Base-by-base conservation (phyloP, 805 yeast species). In the Candida wancherniae region DNA sequence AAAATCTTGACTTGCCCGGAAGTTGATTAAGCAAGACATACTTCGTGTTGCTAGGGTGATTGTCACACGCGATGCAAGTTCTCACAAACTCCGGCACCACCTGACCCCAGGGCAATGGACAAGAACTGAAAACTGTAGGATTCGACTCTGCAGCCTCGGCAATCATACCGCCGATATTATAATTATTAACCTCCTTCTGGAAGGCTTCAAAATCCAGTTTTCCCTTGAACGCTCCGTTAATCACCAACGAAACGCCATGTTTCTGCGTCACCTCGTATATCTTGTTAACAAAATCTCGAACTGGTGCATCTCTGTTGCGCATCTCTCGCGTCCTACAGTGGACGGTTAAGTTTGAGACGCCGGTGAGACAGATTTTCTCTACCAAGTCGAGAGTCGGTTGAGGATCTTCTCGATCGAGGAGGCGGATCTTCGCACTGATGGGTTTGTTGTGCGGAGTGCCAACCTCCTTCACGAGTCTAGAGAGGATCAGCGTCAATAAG, bases 291-390 rank as follows among this genome's bases (percentile, higher is more conserved):
- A 80, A 82, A 26, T 72, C 79, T 54, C 94, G 72, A 8, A 83
- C 70, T 4, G 96, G 96, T 2, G 65, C 62, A 42, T 92, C 88
- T 37, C 96, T 69, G 48, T 83, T 84, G 48, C 97, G 69, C 97
- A 92, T 92, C 10, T 70, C 75, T 25, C 83, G 73, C 0, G 94
- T 84, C 37, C 98, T 75, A 54, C 97, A 92, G 57, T 92, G 98
- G 3, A 92, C 75, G 0, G 97, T 92, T 44, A 92, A 62, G 50
- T 86, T 84, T 1, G 79, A 39, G 25, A 92, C 84, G 1, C 98
- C 98, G 0, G 98, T 92, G 19, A 62, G 53, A 47, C 68, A 61
- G 7, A 65, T 58, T 28, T 47, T 41, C 24, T 55, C 60, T 0
- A 90, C 82, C 26, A 90, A 62, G 1, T 50, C 61, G 32, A 80